phyloP scores from a whole-genome alignment of 2,329 filamentous ascomycete genomes.

The Penicillium sp. region DNA sequence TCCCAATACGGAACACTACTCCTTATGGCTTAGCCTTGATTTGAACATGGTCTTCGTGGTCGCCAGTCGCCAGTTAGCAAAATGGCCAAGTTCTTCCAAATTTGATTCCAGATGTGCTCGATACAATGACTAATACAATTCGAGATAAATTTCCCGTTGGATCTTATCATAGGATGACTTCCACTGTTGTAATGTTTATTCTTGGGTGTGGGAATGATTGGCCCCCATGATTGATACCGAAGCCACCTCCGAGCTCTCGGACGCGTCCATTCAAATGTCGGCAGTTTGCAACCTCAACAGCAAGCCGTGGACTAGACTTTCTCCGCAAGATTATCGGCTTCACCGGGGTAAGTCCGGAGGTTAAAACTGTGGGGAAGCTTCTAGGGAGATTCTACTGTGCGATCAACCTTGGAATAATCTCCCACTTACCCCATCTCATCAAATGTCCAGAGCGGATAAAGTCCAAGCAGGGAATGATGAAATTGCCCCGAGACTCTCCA shows the following conservation, averaged over 20 bases:
- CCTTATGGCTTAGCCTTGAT: background rate
- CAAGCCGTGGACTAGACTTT: background rate
- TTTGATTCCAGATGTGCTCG: background rate
- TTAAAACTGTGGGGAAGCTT: background rate
- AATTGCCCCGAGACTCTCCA: background rate
- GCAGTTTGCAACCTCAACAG: background rate
- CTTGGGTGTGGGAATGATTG: background rate
- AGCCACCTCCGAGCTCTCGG: background rate
- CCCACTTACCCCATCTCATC: background rate
- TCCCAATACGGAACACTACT: background rate
- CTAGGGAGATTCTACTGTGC: background rate
- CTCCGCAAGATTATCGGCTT: background rate
- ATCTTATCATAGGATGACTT: background rate
- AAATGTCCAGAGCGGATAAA: conserved; percentile 15
- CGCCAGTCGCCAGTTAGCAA: background rate
- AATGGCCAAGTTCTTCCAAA: background rate
- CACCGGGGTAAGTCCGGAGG: background rate
- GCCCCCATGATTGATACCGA: too few relatives aligned
- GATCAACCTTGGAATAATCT: background rate
- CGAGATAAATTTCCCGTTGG: background rate
- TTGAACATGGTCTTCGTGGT: too few relatives aligned
- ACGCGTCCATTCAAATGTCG: background rate
- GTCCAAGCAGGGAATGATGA: conserved; percentile 11
- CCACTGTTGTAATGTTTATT: background rate
- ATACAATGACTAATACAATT: background rate